Percentiles rank a stretch among this genome's conserved stretches.
phyloP scores from a whole-genome alignment of 2,329 filamentous ascomycete species.

The Pyricularia pennisetigena region DNA sequence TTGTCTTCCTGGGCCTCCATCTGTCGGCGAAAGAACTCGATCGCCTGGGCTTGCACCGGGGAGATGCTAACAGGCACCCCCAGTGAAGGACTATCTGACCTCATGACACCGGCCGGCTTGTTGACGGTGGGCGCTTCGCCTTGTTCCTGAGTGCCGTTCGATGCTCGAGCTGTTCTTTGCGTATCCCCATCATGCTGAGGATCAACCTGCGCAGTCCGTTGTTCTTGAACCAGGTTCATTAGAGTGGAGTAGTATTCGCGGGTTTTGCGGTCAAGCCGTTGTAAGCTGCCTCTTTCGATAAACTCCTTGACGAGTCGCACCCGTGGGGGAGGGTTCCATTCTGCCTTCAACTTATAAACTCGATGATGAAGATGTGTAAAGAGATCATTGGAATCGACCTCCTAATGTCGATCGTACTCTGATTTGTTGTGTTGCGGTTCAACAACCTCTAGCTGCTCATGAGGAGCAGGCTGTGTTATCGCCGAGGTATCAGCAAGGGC shows the following conservation, averaged over 20 bases:
- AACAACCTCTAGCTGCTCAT: neutral
- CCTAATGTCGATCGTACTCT: neutral
- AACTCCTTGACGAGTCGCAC: neutral
- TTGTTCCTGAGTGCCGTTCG: neutral
- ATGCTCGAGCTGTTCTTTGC: neutral
- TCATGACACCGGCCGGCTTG: neutral
- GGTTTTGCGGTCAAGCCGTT: neutral
- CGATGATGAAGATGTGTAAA: neutral
- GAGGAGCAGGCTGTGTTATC: neutral
- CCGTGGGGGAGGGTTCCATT: neutral
- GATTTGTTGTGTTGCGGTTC: neutral
- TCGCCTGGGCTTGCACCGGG: neutral
- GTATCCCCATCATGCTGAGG: neutral
- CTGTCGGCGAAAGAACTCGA: neutral
- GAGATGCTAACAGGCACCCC: neutral
- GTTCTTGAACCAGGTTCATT: neutral
- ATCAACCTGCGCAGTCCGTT: neutral
- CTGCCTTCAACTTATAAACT: neutral
- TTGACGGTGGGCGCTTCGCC: neutral
- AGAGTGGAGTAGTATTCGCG: neutral
- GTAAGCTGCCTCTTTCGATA: neutral
- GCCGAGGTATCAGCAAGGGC: neutral
- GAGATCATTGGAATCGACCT: neutral
- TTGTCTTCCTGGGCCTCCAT: neutral
- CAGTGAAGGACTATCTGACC: neutral